A percentile compares a stretch with the other conserved stretches of the same genome.
These are phyloP conservation scores for Ogataea trehalophila DNA, from an alignment of 805 yeast species.

Conservation along the genomic window DNA sequence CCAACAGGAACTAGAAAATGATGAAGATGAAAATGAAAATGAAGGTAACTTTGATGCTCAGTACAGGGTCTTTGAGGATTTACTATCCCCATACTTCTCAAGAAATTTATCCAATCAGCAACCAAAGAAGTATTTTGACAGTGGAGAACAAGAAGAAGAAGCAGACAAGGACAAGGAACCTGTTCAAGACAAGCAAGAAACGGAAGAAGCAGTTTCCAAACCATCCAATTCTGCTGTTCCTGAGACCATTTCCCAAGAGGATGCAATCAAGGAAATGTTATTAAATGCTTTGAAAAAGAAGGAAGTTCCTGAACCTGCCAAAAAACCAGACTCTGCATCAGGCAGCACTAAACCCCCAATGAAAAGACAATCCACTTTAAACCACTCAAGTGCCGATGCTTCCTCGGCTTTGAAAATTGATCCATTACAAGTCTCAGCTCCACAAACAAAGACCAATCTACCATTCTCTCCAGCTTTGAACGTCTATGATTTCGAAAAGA, in stretches of 20 bases:
- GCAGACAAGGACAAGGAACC: constrained; percentile 1
- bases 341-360: not conserved
- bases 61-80: constrained; percentile 12
- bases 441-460: constrained; percentile 34
- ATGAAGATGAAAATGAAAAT: constrained; percentile 5
- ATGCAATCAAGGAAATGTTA: not conserved
- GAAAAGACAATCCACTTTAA: not conserved
- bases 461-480: constrained; percentile 59
- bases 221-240: not conserved
- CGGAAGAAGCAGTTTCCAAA: not conserved
- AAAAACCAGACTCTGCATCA: not conserved
- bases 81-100: constrained; percentile 15
- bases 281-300: constrained; percentile 1
- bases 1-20: constrained; percentile 3
- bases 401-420: constrained; percentile 23
- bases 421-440: constrained; percentile 42
- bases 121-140: constrained; percentile 2
- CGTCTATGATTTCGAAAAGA: constrained; percentile 45
- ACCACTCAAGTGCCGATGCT: not conserved
- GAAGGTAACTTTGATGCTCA: constrained; percentile 9
- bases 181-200: not conserved
- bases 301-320: not conserved
- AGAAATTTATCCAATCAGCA: constrained; percentile 8
- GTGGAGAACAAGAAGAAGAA: not conserved
- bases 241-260: not conserved